Percentiles rank a stretch among this genome's conserved stretches.
Evolutionary conservation across 2,329 filamentous ascomycete genomes (phyloP).

Genomic region (Madurella fahalii): DNA sequence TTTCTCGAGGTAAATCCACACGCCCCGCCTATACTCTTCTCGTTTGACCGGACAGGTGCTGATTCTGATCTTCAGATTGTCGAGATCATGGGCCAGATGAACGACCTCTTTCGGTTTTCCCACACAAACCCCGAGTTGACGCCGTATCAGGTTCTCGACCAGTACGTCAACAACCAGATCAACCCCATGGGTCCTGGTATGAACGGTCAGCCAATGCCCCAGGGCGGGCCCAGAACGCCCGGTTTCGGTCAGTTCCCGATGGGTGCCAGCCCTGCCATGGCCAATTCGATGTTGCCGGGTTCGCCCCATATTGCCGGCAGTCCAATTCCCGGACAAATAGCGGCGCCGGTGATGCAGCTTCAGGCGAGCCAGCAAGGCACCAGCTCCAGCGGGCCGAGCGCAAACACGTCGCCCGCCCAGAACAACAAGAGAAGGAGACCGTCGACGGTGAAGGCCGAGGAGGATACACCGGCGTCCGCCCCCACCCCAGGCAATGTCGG

Average conservation of each 20-base stretch:
- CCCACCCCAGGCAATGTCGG: constrained; percentile 44
- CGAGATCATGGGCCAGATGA: constrained; percentile 65
- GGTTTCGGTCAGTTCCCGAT: constrained; percentile 56
- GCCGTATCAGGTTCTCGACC: constrained; percentile 56
- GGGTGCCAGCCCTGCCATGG: constrained; percentile 55
- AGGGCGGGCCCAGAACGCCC: constrained; percentile 48
- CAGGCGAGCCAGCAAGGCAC: constrained; percentile 67
- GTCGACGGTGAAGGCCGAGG: constrained; percentile 55
- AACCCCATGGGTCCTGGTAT: constrained; percentile 36
- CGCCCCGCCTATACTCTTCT: neutral
- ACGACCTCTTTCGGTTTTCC: constrained; percentile 56
- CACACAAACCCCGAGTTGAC: constrained; percentile 51
- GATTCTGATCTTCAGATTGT: constrained; percentile 44
- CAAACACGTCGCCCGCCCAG: constrained; percentile 57
- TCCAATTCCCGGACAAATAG: constrained; percentile 59
- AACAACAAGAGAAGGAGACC: constrained; percentile 55
- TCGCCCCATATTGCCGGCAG: constrained; percentile 56
- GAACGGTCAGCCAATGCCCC: constrained; percentile 48
- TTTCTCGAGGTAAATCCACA: constrained; percentile 56
- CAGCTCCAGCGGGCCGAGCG: constrained; percentile 61
- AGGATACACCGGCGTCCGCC: constrained; percentile 45
- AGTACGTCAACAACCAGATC: constrained; percentile 52
- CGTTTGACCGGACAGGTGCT: constrained; percentile 24
- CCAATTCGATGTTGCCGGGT: constrained; percentile 58
- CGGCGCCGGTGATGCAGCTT: constrained; percentile 62